These are phyloP conservation scores for Imleria badia DNA, from an alignment of 768 basidiomycete genomes.

Conservation along the genomic window DNA sequence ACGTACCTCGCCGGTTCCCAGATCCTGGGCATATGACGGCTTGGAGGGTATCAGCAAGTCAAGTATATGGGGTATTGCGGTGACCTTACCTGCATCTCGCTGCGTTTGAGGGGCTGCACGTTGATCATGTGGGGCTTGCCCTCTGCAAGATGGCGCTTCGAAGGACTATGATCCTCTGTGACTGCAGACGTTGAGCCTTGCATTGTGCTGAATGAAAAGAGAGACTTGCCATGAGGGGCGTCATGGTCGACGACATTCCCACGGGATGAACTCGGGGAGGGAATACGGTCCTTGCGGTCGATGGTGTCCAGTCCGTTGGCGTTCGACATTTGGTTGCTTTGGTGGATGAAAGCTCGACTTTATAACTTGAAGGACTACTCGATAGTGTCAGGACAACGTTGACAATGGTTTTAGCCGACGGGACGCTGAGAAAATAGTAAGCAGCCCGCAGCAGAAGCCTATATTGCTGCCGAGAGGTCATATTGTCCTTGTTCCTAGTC, in stretches of 20 bases:
- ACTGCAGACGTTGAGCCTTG: slow-evolving; percentile 41
- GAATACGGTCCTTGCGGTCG: slow-evolving; percentile 56
- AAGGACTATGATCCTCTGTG: slow-evolving; percentile 53
- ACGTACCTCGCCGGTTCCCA: slow-evolving; percentile 61
- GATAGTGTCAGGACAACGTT: too few relatives aligned
- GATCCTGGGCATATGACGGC: slow-evolving; percentile 91
- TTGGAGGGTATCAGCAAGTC: slow-evolving; percentile 31
- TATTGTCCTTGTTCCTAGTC: too few relatives aligned
- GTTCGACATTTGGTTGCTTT: slow-evolving; percentile 24
- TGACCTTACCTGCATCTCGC: slow-evolving; percentile 77
- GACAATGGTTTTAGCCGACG: too few relatives aligned
- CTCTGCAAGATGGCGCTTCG: slow-evolving; percentile 31
- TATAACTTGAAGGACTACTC: too few relatives aligned
- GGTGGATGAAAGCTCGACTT: background rate
- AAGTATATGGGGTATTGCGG: background rate
- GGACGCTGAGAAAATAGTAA: too few relatives aligned
- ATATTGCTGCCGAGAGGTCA: too few relatives aligned
- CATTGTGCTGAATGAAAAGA: background rate
- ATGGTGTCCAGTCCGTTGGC: slow-evolving; percentile 14
- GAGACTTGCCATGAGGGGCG: slow-evolving; percentile 56
- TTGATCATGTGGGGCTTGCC: slow-evolving; percentile 52
- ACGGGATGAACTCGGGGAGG: slow-evolving; percentile 39
- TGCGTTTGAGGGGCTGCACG: slow-evolving; percentile 83
- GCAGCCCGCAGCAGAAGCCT: too few relatives aligned
- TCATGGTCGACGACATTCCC: slow-evolving; percentile 75